A percentile compares a stretch with the other conserved stretches of the same genome.
These are phyloP conservation scores for Rhynchosporium secalis DNA, from an alignment of 2,329 filamentous ascomycete species.

Conservation along the genomic window DNA sequence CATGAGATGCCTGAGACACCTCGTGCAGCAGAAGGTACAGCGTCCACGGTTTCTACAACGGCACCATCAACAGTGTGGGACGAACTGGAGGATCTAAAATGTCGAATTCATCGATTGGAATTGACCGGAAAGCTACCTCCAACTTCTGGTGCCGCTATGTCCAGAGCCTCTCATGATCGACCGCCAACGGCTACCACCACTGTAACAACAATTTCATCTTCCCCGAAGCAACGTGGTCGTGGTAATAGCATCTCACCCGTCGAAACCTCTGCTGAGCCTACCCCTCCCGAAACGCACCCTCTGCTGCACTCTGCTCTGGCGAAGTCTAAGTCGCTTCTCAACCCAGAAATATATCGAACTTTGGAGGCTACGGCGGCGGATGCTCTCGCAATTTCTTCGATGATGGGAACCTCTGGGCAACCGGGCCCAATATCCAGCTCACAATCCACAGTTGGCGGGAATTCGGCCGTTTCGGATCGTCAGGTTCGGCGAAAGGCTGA, in stretches of 20 bases:
- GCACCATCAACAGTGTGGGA: slow-evolving; percentile 96
- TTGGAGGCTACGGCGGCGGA: slow-evolving; percentile 82
- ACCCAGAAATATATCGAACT: slow-evolving; percentile 70
- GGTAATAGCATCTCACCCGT: slow-evolving; percentile 48
- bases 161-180: slow-evolving; percentile 63
- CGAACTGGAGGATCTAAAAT: slow-evolving; percentile 93
- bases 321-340: slow-evolving; percentile 72
- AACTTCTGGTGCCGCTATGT: slow-evolving; percentile 78
- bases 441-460: slow-evolving; percentile 45
- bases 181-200: slow-evolving; percentile 90
- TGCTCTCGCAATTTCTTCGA: slow-evolving; percentile 73
- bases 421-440: slow-evolving; percentile 66
- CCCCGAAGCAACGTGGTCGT: slow-evolving; percentile 69
- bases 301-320: slow-evolving; percentile 76
- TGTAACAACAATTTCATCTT: slow-evolving; percentile 85
- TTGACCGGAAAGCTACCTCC: slow-evolving; percentile 83
- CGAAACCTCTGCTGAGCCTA: slow-evolving; percentile 46
- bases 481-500: slow-evolving; percentile 89
- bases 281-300: slow-evolving; percentile 65
- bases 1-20: slow-evolving; percentile 45
- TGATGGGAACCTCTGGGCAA: slow-evolving; percentile 73
- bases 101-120: slow-evolving; percentile 86
- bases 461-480: slow-evolving; percentile 64
- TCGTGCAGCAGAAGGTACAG: slow-evolving; percentile 65
- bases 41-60: slow-evolving; percentile 84